Percentiles rank a stretch among this genome's conserved stretches.
Conservation (phyloP, 2,329 filamentous ascomycete species). For the Penicillium sp. region DNA sequence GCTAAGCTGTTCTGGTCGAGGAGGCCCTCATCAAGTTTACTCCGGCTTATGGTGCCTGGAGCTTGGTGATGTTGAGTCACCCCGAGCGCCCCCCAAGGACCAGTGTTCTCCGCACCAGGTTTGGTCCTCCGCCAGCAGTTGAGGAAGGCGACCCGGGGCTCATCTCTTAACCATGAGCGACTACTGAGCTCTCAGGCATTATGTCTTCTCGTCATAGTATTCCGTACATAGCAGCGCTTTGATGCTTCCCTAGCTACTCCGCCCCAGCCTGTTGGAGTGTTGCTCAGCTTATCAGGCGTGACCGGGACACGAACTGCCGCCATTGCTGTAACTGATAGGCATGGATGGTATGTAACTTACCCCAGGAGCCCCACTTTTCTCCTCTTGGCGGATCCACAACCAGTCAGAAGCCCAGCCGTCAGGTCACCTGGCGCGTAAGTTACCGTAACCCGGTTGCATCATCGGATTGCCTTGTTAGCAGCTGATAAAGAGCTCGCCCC, state of each 20-base stretch:
- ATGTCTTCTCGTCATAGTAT: not conserved
- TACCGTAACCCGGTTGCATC: slow-evolving; percentile 40
- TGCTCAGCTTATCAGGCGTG: slow-evolving; percentile 16
- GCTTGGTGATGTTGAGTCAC: slow-evolving; percentile 17
- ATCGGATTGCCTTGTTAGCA: slow-evolving; percentile 34
- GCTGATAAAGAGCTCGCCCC: slow-evolving; percentile 19
- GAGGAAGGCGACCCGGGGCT: not conserved
- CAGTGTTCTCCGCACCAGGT: slow-evolving; percentile 7
- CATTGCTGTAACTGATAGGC: slow-evolving; percentile 15
- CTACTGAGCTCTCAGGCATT: not conserved
- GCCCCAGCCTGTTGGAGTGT: not conserved
- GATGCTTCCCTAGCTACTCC: slow-evolving; percentile 1
- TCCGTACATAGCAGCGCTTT: not conserved
- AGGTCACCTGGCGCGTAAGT: slow-evolving; percentile 31
- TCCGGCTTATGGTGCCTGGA: slow-evolving; percentile 10
- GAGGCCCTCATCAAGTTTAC: slow-evolving; percentile 5
- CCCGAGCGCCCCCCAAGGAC: slow-evolving; percentile 8
- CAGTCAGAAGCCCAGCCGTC: slow-evolving; percentile 25
- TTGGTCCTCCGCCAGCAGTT: not conserved
- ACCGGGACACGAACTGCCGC: slow-evolving; percentile 13
- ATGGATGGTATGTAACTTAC: slow-evolving; percentile 21
- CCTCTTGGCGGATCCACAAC: slow-evolving; percentile 31
- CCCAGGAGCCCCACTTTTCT: slow-evolving; percentile 28
- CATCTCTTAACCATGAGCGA: not conserved
- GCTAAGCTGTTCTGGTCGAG: slow-evolving; percentile 12